These are phyloP conservation scores for Trypanosoma congolense DNA, from an alignment of 208 protist species.

Conservation along the genomic window DNA sequence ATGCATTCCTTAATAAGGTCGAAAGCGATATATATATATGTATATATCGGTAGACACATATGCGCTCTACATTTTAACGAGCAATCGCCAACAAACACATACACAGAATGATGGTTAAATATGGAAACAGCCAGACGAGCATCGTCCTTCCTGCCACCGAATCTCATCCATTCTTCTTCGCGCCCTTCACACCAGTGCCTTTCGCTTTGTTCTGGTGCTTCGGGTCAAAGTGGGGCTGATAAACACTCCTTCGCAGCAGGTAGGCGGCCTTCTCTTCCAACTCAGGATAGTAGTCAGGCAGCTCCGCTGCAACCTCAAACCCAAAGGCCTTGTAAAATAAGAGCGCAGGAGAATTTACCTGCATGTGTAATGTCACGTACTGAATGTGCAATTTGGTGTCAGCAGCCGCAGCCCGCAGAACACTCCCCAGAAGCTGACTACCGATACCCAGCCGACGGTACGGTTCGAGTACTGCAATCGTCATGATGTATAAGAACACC, in stretches of 20 bases:
- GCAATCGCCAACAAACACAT: too few species aligned
- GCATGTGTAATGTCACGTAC: constrained; percentile 77
- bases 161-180: constrained; percentile 15
- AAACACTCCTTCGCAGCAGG: constrained; percentile 49
- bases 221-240: constrained; percentile 33
- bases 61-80: too few species aligned
- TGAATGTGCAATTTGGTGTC: constrained; percentile 47
- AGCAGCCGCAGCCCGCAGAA: constrained; percentile 48
- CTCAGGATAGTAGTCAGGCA: constrained; percentile 75
- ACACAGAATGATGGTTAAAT: too few species aligned
- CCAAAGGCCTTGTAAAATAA: constrained; percentile 81
- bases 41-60: too few species aligned
- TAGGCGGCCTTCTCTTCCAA: constrained; percentile 77
- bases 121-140: too few species aligned
- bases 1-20: too few species aligned
- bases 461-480: constrained; percentile 84
- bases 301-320: constrained; percentile 51
- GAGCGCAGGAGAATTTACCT: constrained; percentile 71
- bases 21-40: too few species aligned
- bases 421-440: constrained; percentile 49
- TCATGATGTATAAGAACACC: constrained; percentile 91
- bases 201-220: constrained; percentile 21
- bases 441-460: constrained; percentile 89
- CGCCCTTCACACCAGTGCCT: constrained; percentile 8
- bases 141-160: too few species aligned